Evolutionary conservation across 2,329 filamentous ascomycete species (phyloP).

Genomic region (Elsinoe batatas): DNA sequence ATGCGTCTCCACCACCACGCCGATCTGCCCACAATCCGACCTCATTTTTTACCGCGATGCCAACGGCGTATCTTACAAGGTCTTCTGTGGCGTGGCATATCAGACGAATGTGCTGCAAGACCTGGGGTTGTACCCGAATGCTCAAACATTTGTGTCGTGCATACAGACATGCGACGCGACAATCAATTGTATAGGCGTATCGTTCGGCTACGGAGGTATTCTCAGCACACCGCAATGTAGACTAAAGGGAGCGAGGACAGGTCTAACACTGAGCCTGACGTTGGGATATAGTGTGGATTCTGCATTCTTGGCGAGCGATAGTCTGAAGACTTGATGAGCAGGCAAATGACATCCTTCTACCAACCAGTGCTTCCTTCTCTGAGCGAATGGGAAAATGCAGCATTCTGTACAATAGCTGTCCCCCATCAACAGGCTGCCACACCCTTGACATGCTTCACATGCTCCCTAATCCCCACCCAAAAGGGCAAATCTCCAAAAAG

Average conservation of each 20-base stretch:
- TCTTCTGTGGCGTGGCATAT: background rate
- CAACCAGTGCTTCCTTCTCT: too few relatives aligned
- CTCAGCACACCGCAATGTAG: background rate
- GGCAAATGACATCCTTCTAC: background rate
- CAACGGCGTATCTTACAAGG: slow-evolving; percentile 6
- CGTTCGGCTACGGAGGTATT: background rate
- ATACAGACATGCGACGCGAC: background rate
- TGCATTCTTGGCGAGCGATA: background rate
- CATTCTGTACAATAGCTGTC: too few relatives aligned
- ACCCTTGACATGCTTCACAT: too few relatives aligned
- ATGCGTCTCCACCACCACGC: background rate
- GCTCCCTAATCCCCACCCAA: too few relatives aligned
- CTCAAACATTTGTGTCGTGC: background rate
- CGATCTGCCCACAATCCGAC: background rate
- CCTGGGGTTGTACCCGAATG: background rate
- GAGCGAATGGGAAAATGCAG: too few relatives aligned
- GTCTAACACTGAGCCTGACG: background rate
- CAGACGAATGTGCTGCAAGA: background rate
- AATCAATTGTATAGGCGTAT: background rate
- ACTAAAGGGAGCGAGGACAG: background rate
- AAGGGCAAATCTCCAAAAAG: too few relatives aligned
- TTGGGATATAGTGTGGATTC: background rate
- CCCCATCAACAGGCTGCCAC: too few relatives aligned
- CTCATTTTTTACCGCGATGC: background rate
- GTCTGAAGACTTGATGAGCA: background rate